phyloP scores from a whole-genome alignment of 495 filamentous ascomycete genomes.

The Podospora tetraspora region DNA sequence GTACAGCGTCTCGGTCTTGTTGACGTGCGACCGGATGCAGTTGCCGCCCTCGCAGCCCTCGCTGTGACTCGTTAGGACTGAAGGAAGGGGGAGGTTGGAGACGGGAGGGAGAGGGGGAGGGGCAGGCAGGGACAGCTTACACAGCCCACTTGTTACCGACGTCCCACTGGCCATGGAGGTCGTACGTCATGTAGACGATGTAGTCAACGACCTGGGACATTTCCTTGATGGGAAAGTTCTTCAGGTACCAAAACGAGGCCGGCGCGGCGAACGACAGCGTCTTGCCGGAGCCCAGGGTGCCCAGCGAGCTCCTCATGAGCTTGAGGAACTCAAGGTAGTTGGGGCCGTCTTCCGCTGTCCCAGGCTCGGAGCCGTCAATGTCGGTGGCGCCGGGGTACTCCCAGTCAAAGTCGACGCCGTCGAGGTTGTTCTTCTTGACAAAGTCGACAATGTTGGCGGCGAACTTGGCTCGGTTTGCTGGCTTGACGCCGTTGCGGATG shows the following conservation, averaged over 20 bases:
- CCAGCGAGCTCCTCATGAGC: slow-evolving; percentile 13
- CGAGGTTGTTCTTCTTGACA: slow-evolving; percentile 21
- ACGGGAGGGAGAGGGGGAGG: not conserved
- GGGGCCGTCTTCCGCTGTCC: slow-evolving; percentile 12
- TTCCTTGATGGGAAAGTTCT: slow-evolving; percentile 19
- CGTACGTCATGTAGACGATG: slow-evolving; percentile 34
- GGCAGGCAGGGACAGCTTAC: not conserved
- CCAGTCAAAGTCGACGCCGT: slow-evolving; percentile 32
- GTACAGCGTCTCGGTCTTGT: slow-evolving; percentile 39
- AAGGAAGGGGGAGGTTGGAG: not conserved
- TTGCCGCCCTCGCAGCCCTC: slow-evolving; percentile 34
- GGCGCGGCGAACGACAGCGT: slow-evolving; percentile 27
- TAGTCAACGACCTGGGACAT: slow-evolving; percentile 26
- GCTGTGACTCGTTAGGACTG: slow-evolving; percentile 5
- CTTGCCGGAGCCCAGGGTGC: slow-evolving; percentile 12
- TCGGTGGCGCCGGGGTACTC: slow-evolving; percentile 35
- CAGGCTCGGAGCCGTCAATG: slow-evolving; percentile 25
- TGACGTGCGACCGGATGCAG: slow-evolving; percentile 42
- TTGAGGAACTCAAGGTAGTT: slow-evolving; percentile 18
- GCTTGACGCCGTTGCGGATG: slow-evolving; percentile 21
- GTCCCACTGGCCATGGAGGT: slow-evolving; percentile 24
- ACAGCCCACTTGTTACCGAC: slow-evolving; percentile 10
- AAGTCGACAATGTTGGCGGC: slow-evolving; percentile 23
- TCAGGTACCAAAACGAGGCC: slow-evolving; percentile 27
- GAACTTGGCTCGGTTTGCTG: slow-evolving; percentile 23